Evolutionary conservation across 1,284 basidiomycete species (phyloP), one percentile per base, ranked within the genome.

Genomic region (Austroboletus novae-zelandiae): DNA sequence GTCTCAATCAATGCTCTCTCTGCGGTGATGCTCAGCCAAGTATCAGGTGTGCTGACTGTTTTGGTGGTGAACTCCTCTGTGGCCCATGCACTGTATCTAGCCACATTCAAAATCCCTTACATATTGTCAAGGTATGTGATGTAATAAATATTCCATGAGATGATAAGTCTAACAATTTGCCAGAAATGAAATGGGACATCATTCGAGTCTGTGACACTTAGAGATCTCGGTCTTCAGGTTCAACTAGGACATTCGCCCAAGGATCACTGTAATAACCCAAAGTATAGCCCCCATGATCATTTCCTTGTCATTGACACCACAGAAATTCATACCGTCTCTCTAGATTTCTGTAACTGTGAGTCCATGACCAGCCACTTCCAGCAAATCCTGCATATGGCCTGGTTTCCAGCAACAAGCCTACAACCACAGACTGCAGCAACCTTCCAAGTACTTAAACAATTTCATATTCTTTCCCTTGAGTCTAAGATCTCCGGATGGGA

Each of bases 401-500:
- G 45, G 9, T 57, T 57, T 27, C 55, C 55, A 3, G 43, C 51
- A 1, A 62, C 51, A 1, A 46, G 45, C 0, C 32, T 45, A 2
- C 41, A 57, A 9, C 64, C 64, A 6, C 15, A 31, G 0, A 66
- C 61, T 0, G 60, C 58, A 9, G 57, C 56, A 0, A 64, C 60
- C 0, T 59, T 67, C 35, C 20, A 14, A 0, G 13, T 57, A 0
- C 34, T 67, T 0, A 44, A 62, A 31, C 32, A 47, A 11, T 67
- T 46, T 13, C 60, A 61, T 5, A 44, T 56, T 3, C 45, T 60
- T 5, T 57, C 55, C 0, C 41, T 64, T 0, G 47, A 53, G 4
- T 63, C 58, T 1, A 64, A 63, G 9, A 41, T 59, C 2, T 56
- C 55, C 0, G 43, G 43, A 1, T 53, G 57, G 20, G 52, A 66